Percentiles rank a stretch among this genome's conserved stretches.
Evolutionary conservation across 495 filamentous ascomycete genomes (phyloP).

Genomic region (Aspergillus panamensis): DNA sequence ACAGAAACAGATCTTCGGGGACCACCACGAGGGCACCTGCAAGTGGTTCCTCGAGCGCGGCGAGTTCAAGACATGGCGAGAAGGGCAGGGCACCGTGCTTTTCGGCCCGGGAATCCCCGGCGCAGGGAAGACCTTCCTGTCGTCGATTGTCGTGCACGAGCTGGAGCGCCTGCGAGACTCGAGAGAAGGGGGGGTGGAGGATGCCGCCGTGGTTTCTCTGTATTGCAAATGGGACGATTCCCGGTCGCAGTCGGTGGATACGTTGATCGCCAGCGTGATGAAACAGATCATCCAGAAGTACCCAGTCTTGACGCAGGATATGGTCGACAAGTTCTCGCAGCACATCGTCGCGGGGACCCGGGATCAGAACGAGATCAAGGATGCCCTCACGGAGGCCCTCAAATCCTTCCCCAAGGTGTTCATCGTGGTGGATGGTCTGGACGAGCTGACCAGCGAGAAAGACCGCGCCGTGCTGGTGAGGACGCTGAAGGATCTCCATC

Average conservation of each 20-base stretch:
- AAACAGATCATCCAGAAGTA: constrained; percentile 14
- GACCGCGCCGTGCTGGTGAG: neutral
- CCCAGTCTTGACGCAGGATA: neutral
- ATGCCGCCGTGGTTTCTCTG: neutral
- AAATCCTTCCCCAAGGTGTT: constrained; percentile 5
- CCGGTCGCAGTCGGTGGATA: constrained; percentile 1
- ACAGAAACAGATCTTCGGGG: constrained; percentile 11
- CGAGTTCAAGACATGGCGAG: constrained; percentile 6
- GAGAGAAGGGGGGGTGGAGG: constrained; percentile 6
- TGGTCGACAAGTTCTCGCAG: neutral
- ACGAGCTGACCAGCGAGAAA: constrained; percentile 7
- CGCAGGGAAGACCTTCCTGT: constrained; percentile 10
- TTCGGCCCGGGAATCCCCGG: constrained; percentile 12
- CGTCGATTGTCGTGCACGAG: constrained; percentile 11
- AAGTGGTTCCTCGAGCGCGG: constrained; percentile 10
- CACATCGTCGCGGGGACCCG: constrained; percentile 3
- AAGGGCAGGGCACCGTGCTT: constrained; percentile 1
- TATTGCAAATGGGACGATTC: constrained; percentile 16
- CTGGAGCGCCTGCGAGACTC: neutral
- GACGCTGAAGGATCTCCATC: neutral
- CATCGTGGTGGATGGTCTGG: constrained; percentile 12
- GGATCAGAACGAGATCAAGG: neutral
- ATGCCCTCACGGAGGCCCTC: neutral
- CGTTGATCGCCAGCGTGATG: constrained; percentile 5
- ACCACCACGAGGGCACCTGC: constrained; percentile 12